Percentiles rank a stretch among this genome's conserved stretches.
phyloP scores from a whole-genome alignment of 352 stramenopile species.

The Phytophthora colocasiae region DNA sequence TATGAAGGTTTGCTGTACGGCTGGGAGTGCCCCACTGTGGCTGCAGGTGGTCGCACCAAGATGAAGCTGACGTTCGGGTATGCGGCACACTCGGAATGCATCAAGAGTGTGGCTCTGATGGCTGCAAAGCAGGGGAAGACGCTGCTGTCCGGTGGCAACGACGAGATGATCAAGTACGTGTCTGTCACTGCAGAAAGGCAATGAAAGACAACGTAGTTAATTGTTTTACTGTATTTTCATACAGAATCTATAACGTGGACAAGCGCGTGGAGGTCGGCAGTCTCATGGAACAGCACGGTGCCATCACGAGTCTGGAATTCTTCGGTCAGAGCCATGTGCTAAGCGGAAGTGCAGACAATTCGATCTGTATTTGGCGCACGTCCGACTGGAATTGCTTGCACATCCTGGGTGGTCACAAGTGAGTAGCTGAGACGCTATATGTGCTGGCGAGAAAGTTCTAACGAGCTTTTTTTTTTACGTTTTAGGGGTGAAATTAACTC shows the following conservation, averaged over 20 bases:
- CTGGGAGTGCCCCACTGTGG: slow-evolving; percentile 65
- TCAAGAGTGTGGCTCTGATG: slow-evolving; percentile 88
- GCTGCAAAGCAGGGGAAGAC: slow-evolving; percentile 82
- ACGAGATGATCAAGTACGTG: slow-evolving; percentile 90
- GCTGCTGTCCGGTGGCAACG: slow-evolving; percentile 80
- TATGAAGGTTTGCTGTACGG: slow-evolving; percentile 90
- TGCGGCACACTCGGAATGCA: slow-evolving; percentile 82
- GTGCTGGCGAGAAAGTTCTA: background rate
- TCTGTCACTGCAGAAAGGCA: slow-evolving; percentile 1
- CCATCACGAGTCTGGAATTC: slow-evolving; percentile 89
- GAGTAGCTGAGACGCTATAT: slow-evolving; percentile 12
- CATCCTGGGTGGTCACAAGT: slow-evolving; percentile 91
- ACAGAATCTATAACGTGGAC: slow-evolving; percentile 89
- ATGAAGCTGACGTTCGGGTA: slow-evolving; percentile 91
- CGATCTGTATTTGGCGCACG: slow-evolving; percentile 91
- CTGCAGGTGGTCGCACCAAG: slow-evolving; percentile 43
- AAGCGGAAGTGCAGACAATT: slow-evolving; percentile 88
- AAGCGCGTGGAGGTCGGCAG: slow-evolving; percentile 89
- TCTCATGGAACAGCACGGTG: slow-evolving; percentile 88
- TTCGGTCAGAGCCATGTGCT: slow-evolving; percentile 89
- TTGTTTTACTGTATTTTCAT: background rate
- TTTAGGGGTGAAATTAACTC: slow-evolving; percentile 79
- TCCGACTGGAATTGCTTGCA: slow-evolving; percentile 91
- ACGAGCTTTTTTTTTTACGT: background rate
- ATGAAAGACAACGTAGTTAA: background rate